Percentiles rank a stretch among this genome's conserved stretches.
These are phyloP conservation scores for Speleostelium caveatum DNA, from an alignment of 78 protist species.

Conservation along the genomic window DNA sequence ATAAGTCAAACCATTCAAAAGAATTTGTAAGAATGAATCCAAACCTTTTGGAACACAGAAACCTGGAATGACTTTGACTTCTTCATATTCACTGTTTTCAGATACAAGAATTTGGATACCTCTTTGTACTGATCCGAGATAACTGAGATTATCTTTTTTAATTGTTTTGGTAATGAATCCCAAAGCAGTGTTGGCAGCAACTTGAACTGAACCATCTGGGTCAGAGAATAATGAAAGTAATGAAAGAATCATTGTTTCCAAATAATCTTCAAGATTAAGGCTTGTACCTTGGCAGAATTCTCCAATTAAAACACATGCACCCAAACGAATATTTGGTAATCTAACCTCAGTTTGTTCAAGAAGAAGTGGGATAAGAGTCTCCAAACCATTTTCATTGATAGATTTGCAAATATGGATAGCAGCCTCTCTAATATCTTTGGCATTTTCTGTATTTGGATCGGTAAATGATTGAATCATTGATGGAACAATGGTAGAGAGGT, in stretches of 20 bases:
- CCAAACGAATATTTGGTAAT: slow-evolving; percentile 24
- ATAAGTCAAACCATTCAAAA: slow-evolving; percentile 84
- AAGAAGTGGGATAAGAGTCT: slow-evolving; percentile 48
- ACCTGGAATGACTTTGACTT: slow-evolving; percentile 32
- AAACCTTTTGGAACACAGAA: slow-evolving; percentile 86
- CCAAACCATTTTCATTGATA: slow-evolving; percentile 25
- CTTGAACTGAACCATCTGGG: slow-evolving; percentile 38
- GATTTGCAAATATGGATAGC: slow-evolving; percentile 22
- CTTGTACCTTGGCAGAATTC: slow-evolving; percentile 22
- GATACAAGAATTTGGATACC: slow-evolving; percentile 26
- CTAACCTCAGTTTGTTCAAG: slow-evolving; percentile 39
- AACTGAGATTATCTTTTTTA: slow-evolving; percentile 72
- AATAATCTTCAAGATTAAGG: slow-evolving; percentile 13
- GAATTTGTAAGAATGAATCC: slow-evolving; percentile 81
- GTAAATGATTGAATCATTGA: slow-evolving; percentile 78
- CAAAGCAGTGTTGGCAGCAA: slow-evolving; percentile 55
- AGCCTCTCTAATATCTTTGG: slow-evolving; percentile 48
- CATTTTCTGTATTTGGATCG: not conserved
- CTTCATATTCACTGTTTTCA: not conserved
- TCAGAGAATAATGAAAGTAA: slow-evolving; percentile 57
- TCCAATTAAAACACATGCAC: slow-evolving; percentile 53
- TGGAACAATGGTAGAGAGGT: slow-evolving; percentile 76
- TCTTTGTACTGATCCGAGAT: slow-evolving; percentile 19
- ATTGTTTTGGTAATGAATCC: slow-evolving; percentile 35
- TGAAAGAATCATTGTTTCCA: slow-evolving; percentile 17